Evolutionary conservation across 1,139 yeast genomes (phyloP).

Genomic region (Scheffersomyces titani): DNA sequence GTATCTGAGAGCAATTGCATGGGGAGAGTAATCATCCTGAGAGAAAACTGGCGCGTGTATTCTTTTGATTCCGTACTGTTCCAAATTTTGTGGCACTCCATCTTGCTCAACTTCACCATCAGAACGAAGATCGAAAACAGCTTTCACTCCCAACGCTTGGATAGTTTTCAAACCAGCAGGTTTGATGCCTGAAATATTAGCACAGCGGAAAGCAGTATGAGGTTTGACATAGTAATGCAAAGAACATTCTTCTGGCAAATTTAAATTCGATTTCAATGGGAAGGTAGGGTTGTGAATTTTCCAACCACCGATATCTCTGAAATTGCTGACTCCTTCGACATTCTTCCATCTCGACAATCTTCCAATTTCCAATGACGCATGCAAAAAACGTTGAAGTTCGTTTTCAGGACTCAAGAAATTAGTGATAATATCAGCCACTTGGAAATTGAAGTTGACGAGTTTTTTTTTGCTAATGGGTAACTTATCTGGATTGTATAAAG

Average conservation of each 20-base stretch:
- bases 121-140: constrained; percentile 72
- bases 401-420: constrained; percentile 53
- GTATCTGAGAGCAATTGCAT: constrained; percentile 60
- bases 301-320: constrained; percentile 86
- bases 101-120: constrained; percentile 55
- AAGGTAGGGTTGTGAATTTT: constrained; percentile 36
- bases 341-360: constrained; percentile 55
- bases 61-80: constrained; percentile 49
- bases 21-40: constrained; percentile 63
- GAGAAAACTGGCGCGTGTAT: constrained; percentile 62
- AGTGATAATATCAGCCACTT: constrained; percentile 54
- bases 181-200: constrained; percentile 56
- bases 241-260: constrained; percentile 3
- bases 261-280: constrained; percentile 8
- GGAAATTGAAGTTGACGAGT: constrained; percentile 56
- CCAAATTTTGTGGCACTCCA: constrained; percentile 42
- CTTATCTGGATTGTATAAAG: constrained; percentile 33
- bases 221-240: constrained; percentile 49
- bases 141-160: constrained; percentile 48
- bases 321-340: constrained; percentile 69
- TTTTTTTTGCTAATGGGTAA: constrained; percentile 48
- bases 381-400: constrained; percentile 55
- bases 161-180: constrained; percentile 44
- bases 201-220: constrained; percentile 62
- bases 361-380: constrained; percentile 36